Evolutionary conservation across 805 yeast genomes (phyloP), one percentile per base, ranked within the genome.

Genomic region (Kockiozyma suomiensis): DNA sequence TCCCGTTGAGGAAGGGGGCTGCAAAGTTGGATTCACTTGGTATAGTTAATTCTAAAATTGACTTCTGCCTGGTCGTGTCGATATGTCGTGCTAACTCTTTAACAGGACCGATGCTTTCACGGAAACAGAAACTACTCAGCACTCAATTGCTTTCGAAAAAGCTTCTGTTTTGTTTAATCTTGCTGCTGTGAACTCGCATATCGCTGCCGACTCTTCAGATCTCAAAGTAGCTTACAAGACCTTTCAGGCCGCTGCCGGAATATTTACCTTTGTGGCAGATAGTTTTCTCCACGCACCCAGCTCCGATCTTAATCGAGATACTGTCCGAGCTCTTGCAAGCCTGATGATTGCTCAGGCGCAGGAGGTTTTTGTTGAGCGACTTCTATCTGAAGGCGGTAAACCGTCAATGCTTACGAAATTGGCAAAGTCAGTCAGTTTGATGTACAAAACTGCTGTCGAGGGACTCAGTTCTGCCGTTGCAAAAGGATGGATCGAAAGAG

Each of bases 261-360:
- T 90, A 32, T 87, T 82, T 69, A 80, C 82, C 61, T 88, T 82
- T 66, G 77, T 92, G 26, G 80, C 86, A 46, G 93, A 88, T 66
- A 88, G 87, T 73, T 93, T 93, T 73, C 75, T 91, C 49, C 94
- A 92, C 73, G 93, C 97, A 0, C 97, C 98, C 0, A 83, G 91
- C 3, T 76, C 80, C 4, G 99, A 93, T 73, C 75, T 92, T 51
- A 78, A 81, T 61, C 87, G 87, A 35, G 83, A 86, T 23, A 84
- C 90, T 0, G 82, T 89, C 8, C 79, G 79, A 43, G 85, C 89
- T 37, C 78, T 93, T 52, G 72, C 79, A 15, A 81, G 80, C 64
- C 72, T 92, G 56, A 84, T 87, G 83, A 76, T 90, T 56, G 94
- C 96, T 0, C 97, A 93, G 72, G 90, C 94, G 2, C 97, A 92